Evolutionary conservation across 139 green algal species (phyloP).

Genomic region (Deuterostichococcus epilithicus): DNA sequence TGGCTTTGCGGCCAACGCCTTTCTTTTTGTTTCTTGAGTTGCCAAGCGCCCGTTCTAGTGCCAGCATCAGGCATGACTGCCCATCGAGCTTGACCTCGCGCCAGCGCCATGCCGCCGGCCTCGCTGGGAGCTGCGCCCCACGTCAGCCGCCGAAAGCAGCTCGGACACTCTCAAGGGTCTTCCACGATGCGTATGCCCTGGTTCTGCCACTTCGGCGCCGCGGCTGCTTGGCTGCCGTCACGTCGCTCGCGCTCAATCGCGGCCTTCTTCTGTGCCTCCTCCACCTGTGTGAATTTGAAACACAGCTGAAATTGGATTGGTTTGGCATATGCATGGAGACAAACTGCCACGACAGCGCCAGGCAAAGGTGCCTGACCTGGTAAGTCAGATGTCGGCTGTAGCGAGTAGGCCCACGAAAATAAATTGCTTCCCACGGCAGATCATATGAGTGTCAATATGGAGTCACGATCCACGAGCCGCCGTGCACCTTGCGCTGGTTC

Average conservation of each 20-base stretch:
- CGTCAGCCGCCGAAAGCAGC: too few species aligned
- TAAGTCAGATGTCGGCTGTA: not conserved
- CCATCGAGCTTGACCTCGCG: too few species aligned
- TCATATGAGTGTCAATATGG: not conserved
- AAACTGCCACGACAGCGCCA: not conserved
- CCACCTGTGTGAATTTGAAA: slow-evolving; percentile 23
- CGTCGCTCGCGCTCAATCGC: slow-evolving; percentile 25
- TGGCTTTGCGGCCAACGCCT: too few species aligned
- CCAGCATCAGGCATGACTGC: too few species aligned
- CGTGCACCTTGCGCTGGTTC: slow-evolving; percentile 31
- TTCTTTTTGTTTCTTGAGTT: too few species aligned
- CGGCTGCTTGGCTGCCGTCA: not conserved
- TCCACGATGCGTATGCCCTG: not conserved
- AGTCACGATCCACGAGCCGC: not conserved
- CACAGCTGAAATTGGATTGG: not conserved
- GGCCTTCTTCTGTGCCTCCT: slow-evolving; percentile 37
- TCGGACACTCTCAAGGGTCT: not conserved
- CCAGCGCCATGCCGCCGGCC: too few species aligned
- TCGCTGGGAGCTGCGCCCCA: too few species aligned
- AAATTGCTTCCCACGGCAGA: not conserved
- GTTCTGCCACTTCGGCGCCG: not conserved
- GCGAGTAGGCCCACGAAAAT: not conserved
- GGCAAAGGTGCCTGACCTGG: not conserved
- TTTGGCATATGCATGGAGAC: not conserved
- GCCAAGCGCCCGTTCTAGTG: too few species aligned